Base-by-base conservation (phyloP, 2,329 filamentous ascomycete genomes). In the Epichloe sibirici region DNA sequence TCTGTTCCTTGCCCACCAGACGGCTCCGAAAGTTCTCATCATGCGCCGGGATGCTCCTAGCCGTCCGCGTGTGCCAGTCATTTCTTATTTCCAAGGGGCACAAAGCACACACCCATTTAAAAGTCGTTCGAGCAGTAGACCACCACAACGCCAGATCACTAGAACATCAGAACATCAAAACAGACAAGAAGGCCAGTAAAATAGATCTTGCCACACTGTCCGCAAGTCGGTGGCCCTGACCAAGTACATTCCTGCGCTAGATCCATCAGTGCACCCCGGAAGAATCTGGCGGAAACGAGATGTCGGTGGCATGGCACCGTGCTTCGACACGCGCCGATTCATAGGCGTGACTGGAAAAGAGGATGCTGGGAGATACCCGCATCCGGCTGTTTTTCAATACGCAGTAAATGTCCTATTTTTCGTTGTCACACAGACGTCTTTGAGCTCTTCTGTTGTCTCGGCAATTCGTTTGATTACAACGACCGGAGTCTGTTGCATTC, bases 41-140 rank as follows among this genome's bases (percentile, higher is more conserved):
- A 47, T 47, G 44, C 49, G 40, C 28, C 49, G 49, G 49, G 13
- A 51, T 47, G 44, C 44, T 37, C 25, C 44, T 51, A 51, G 49
- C 49, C 49, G 49, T 51, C 49, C 49, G 49, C 37, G 49, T 45
- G 37, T 46, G 49, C 48, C 25, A 25, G 49, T 40, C 25, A 25
- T 40, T n/a, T 47, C 35, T 28, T 23, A 35, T 9, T 31, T 8
- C 28, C 43, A 46, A 17, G 43, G 12, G n/a, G 25, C 25, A 40
- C 28, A 44, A 35, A 42, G 34, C 44, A 51, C 44, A 39, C 47
- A 17, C 9, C 42, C 21, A 47, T 31, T 25, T 11, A 13, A 17
- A 28, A 38, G 15, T 21, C 37, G 17, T 35, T 25, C 12, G 4
- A 38, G 12, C 47, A 42, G 28, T 3, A 28, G 28, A 9, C 40